Conservation (phyloP, 768 basidiomycete species). For the Lentinula sp. region DNA sequence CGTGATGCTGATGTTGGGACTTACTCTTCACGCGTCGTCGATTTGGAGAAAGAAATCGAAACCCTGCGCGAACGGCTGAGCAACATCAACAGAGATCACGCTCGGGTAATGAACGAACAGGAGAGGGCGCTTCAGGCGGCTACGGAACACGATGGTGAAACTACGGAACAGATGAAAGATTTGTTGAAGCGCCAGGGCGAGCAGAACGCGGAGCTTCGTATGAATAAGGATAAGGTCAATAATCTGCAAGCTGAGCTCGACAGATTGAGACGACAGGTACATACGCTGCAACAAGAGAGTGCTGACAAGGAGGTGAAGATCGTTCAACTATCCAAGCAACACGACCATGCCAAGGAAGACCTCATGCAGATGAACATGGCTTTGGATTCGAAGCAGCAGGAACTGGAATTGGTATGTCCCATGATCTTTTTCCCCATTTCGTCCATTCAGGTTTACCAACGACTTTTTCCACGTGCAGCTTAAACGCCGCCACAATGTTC, state of each 20-base stretch:
- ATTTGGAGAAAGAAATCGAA: conserved; percentile 48
- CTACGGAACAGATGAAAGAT: conserved; percentile 41
- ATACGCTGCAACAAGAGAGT: conserved; percentile 72
- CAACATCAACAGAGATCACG: conserved; percentile 48
- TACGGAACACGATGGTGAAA: conserved; percentile 38
- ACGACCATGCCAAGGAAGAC: conserved; percentile 69
- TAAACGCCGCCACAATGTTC: conserved; percentile 56
- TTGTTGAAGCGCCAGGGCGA: conserved; percentile 51
- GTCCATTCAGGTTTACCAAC: neutral
- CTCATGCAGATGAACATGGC: conserved; percentile 83
- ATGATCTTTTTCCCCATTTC: neutral
- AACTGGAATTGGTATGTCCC: conserved; percentile 74
- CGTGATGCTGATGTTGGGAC: conserved; percentile 52
- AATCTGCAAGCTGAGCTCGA: conserved; percentile 30
- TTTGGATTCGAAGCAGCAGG: conserved; percentile 90
- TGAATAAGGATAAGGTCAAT: conserved; percentile 42
- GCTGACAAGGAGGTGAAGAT: conserved; percentile 82
- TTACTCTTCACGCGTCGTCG: conserved; percentile 38
- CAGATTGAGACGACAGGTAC: conserved; percentile 54
- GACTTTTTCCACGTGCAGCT: conserved; percentile 29
- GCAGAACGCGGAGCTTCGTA: conserved; percentile 42
- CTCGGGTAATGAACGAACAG: conserved; percentile 44
- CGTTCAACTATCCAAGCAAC: conserved; percentile 62
- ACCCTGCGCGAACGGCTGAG: conserved; percentile 49
- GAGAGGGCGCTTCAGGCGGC: conserved; percentile 38